Base-by-base conservation (phyloP, 225 moss, liverwort and hornwort species). In the Polytrichum commune region DNA sequence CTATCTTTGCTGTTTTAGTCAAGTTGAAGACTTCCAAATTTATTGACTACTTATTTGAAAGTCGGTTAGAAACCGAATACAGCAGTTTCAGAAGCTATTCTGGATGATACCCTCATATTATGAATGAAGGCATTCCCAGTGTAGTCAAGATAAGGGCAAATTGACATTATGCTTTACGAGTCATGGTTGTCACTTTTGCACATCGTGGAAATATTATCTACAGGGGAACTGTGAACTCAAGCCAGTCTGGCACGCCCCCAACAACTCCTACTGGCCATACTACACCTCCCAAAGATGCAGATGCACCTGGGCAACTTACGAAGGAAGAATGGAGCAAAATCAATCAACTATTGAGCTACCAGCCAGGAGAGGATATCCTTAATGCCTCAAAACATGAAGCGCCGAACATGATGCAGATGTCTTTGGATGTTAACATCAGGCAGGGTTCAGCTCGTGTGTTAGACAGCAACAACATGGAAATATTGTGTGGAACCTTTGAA, bases 251-350 rank as follows among this genome's bases (percentile, higher is more conserved):
- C 55, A 77, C 77, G 60, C 74, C 81, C 66, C 33, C 79, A 67
- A 66, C 74, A 53, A 33, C 82, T 60, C 62, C 81, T 30, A 67
- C 69, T 70, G 88, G 77, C 62, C 73, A 79, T 62, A 1, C 68
- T 19, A 74, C 68, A 53, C 82, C 72, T 65, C 53, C 75, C 19
- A 73, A 81, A 78, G 80, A 64, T 68, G 85, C 75, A 72, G 86
- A 79, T 75, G 84, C 74, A 65, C 93, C 96, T 54, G 92, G 83
- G 55, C 91, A 94, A 55, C 81, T 97, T 67, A 97, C 96, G 1
- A 92, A 91, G 68, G 96, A 97, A 72, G 96, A 97, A 76, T 97
- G 96, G 96, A 91, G 80, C 71, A 93, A 93, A 80, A 92, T 97
- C 29, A 97, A 97, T 79, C 92, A 94, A 55, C 85, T 97, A 63